Evolutionary conservation across 108 stramenopile genomes (phyloP), one percentile per base, ranked within the genome.

Genomic region (Craspedostauros australis): DNA sequence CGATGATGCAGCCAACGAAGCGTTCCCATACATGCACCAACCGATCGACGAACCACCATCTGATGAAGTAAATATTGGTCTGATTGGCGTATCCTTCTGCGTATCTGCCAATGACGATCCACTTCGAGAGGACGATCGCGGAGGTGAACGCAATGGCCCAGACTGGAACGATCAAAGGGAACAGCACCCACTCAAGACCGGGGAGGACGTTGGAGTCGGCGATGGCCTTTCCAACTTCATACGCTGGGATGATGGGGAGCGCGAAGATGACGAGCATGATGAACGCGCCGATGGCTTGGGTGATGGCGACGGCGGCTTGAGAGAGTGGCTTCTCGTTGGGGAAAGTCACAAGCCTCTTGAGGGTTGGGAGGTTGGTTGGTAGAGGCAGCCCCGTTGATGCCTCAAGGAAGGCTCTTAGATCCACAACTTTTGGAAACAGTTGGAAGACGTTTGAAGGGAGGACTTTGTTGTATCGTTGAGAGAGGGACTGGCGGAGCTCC

Each of bases 61-160:
- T 30, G 14, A 40, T 3, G 22, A 21, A 52, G 22, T 16, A 3
- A 11, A 52, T 4, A 15, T 15, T 21, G 15, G 30, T 30, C 19
- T 4, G 18, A 5, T 16, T 5, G 4, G 37, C 50, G 16, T 21
- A 12, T 16, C 32, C 32, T 37, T 34, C 50, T 6, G 16, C 19
- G 50, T 52, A 52, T 33, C 32, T 52, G 19, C 50, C 28, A 37
- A 52, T 52, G 5, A 52, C 5, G 23, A 52, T 43, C 50, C 50
- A 52, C 32, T 52, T 52, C 5, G 5, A 5, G 9, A 52, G 34
- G 16, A 37, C 36, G 4, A 12, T 4, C n/a, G 19, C n/a, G n/a
- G n/a, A n/a, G n/a, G n/a, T n/a, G n/a, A n/a, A 12, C 5, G 50
- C 16, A 16, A 40, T 18, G 33, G 37, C 37, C 50, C 50, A 42